phyloP scores from a whole-genome alignment of 2,329 filamentous ascomycete species.

The Xylaria sp. region DNA sequence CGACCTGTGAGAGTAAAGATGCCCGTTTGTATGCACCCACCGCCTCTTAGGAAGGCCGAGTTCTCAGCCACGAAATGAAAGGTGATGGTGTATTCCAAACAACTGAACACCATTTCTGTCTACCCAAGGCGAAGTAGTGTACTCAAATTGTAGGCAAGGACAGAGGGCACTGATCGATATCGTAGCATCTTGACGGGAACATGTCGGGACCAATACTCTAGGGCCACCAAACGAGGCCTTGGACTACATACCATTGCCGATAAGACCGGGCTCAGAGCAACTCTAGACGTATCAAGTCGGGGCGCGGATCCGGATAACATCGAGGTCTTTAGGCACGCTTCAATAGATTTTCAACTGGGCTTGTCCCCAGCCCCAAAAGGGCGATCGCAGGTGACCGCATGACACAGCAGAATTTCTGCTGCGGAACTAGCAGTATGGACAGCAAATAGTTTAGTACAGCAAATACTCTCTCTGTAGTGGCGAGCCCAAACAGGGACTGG shows the following conservation, averaged over 20 bases:
- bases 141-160: conserved; percentile 36
- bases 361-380: conserved; percentile 52
- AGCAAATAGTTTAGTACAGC: conserved; percentile 57
- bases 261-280: conserved; percentile 41
- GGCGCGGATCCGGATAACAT: conserved; percentile 46
- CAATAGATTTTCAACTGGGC: conserved; percentile 54
- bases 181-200: conserved; percentile 40
- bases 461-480: conserved; percentile 53
- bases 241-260: conserved; percentile 48
- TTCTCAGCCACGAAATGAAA: conserved; percentile 56
- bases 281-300: conserved; percentile 46
- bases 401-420: conserved; percentile 47
- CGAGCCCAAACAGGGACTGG: conserved; percentile 56
- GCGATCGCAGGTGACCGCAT: conserved; percentile 56
- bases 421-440: conserved; percentile 50
- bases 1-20: conserved; percentile 56
- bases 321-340: conserved; percentile 54
- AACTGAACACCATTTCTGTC: conserved; percentile 35
- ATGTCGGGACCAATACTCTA: conserved; percentile 42
- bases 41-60: conserved; percentile 60
- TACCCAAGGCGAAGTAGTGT: conserved; percentile 38
- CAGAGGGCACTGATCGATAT: conserved; percentile 37
- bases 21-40: conserved; percentile 62
- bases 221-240: conserved; percentile 44
- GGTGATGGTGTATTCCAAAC: conserved; percentile 48